Percentiles rank a stretch among this genome's conserved stretches.
phyloP scores from a whole-genome alignment of 1,139 yeast genomes.

The Saccharomyces hybrid region DNA sequence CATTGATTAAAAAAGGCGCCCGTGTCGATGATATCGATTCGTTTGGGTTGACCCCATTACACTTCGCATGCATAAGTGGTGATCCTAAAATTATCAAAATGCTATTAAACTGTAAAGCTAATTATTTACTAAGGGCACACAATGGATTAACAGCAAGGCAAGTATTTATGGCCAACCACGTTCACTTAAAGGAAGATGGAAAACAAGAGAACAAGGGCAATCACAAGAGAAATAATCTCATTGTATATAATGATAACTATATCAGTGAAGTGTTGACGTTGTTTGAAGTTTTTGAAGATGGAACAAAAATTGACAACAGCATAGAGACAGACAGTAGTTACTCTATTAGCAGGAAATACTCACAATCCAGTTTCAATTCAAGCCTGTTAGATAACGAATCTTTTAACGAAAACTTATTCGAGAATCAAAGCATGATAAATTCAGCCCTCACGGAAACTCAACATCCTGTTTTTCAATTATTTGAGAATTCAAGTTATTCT shows the following conservation, averaged over 20 bases:
- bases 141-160: conserved; percentile 47
- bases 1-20: conserved; percentile 68
- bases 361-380: conserved; percentile 44
- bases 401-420: conserved; percentile 9
- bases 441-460: conserved; percentile 6
- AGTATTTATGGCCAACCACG: conserved; percentile 37
- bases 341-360: conserved; percentile 14
- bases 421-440: conserved; percentile 9
- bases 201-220: conserved; percentile 3
- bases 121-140: conserved; percentile 47
- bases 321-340: conserved; percentile 1
- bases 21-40: conserved; percentile 64
- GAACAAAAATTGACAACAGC: conserved; percentile 2
- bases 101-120: conserved; percentile 46
- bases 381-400: conserved; percentile 47
- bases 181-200: neutral
- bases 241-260: neutral
- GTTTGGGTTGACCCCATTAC: conserved; percentile 79
- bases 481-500: conserved; percentile 22
- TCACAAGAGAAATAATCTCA: conserved; percentile 10
- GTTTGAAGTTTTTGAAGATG: neutral
- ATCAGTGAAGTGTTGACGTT: neutral
- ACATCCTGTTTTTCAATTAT: conserved; percentile 24
- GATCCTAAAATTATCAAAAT: conserved; percentile 46
- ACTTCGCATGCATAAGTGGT: conserved; percentile 70